Percentiles rank a stretch among this genome's conserved stretches.
These are phyloP conservation scores for Kockiozyma suomiensis DNA, from an alignment of 805 yeast genomes.

Conservation along the genomic window DNA sequence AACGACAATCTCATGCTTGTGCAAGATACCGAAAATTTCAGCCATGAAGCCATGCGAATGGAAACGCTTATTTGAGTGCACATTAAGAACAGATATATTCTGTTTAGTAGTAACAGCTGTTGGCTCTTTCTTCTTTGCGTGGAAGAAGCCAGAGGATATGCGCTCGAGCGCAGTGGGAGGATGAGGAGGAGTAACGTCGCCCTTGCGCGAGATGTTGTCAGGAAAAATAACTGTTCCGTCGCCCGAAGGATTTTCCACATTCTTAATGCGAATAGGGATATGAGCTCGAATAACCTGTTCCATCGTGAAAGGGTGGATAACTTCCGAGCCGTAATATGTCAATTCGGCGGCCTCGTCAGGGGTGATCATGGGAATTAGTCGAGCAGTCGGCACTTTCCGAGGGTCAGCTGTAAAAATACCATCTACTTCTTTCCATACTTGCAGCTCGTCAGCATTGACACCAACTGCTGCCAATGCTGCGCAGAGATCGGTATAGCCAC, in stretches of 20 bases:
- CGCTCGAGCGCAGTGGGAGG: constrained; percentile 79
- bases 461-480: constrained; percentile 98
- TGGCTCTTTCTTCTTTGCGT: constrained; percentile 49
- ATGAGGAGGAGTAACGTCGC: constrained; percentile 91
- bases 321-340: constrained; percentile 97
- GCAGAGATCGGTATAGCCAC: constrained; percentile 97
- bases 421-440: constrained; percentile 98
- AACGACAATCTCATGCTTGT: constrained; percentile 81
- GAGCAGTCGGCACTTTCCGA: constrained; percentile 86
- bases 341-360: constrained; percentile 99
- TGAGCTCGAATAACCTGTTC: constrained; percentile 96
- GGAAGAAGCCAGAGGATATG: constrained; percentile 47
- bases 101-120: constrained; percentile 97
- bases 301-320: constrained; percentile 98
- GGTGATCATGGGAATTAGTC: constrained; percentile 82
- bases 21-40: constrained; percentile 81
- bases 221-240: constrained; percentile 94
- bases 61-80: constrained; percentile 91
- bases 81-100: constrained; percentile 86
- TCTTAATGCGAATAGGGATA: constrained; percentile 95
- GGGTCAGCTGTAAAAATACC: constrained; percentile 99
- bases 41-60: constrained; percentile 95
- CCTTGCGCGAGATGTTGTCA: constrained; percentile 79
- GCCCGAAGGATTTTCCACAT: constrained; percentile 92
- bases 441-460: constrained; percentile 85